phyloP scores from a whole-genome alignment of 2,329 filamentous ascomycete genomes.

The Colletotrichum costaricense region DNA sequence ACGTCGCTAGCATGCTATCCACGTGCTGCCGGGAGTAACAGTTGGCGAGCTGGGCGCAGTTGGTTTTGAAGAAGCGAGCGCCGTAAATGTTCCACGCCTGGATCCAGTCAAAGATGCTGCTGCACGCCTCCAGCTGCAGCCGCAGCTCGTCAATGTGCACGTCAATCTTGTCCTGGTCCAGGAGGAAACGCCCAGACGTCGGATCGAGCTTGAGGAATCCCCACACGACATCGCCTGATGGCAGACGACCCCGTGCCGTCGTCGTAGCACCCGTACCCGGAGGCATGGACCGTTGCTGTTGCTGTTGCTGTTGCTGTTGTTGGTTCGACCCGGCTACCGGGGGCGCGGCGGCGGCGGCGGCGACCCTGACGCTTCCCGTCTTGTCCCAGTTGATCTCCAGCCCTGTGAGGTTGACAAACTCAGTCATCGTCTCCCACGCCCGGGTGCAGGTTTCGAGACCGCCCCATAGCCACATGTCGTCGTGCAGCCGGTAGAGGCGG shows the following conservation, averaged over 20 bases:
- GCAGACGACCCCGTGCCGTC: conserved; percentile 47
- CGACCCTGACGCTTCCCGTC: conserved; percentile 62
- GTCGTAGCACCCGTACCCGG: neutral
- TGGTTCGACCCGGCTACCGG: neutral
- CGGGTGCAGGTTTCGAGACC: conserved; percentile 56
- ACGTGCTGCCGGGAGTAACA: conserved; percentile 67
- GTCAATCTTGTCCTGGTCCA: conserved; percentile 66
- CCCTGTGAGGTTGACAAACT: conserved; percentile 63
- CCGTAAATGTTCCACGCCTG: conserved; percentile 71
- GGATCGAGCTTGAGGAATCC: conserved; percentile 67
- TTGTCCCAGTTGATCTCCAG: conserved; percentile 67
- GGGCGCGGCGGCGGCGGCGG: conserved; percentile 33
- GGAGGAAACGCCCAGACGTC: conserved; percentile 60
- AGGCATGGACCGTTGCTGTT: neutral
- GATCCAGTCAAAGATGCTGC: conserved; percentile 67
- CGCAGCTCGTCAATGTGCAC: conserved; percentile 67
- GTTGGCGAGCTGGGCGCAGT: conserved; percentile 66
- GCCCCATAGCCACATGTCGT: conserved; percentile 75
- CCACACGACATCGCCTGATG: conserved; percentile 66
- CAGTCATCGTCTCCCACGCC: conserved; percentile 64
- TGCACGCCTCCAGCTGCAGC: conserved; percentile 63
- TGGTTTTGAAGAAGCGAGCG: conserved; percentile 66
- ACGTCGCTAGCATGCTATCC: conserved; percentile 63
- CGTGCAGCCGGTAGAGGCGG: conserved; percentile 68
- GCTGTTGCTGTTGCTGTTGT: neutral